Base-by-base conservation (phyloP, 2,329 filamentous ascomycete species). In the Epichloe glyceriae region DNA sequence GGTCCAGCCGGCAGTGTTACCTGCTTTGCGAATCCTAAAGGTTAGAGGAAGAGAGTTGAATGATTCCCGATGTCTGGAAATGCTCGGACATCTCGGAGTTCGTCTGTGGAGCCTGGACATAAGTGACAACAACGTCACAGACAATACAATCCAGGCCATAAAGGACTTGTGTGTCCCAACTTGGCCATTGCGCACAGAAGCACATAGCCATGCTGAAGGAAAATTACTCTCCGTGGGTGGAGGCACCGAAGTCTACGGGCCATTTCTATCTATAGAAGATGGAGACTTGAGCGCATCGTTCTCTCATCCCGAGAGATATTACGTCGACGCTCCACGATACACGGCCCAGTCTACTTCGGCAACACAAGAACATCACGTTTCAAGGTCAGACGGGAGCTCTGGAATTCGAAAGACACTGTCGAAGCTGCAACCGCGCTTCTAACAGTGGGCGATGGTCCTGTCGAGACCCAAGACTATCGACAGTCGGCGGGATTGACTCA, bases 31-130 rank as follows among this genome's bases (percentile, higher is more conserved):
- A 3, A 64, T 82, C 3, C 60, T 83, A 26, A 82, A 79, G 56
- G 62, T 72, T 0, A 64, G 67, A 45, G 65, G 69, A 2, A 68
- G 74, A 20, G 70, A 74, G 52, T 56, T 82, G 20, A 70, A 73
- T 20, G 69, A 76, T 51, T 50, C 51, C 1, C 55, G 53, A 2
- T 51, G 65, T 3, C 61, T 65, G 2, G 62, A 68, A 2, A 50
- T 62, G 0, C 40, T 54, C 41, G 60, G 3, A 54, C 71, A 40
- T 57, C 75, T 58, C 55, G 59, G 52, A 54, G 60, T 5, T 11
- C 71, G 67, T 30, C 60, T 82, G 11, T 82, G 79, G 78, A 79
- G 78, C 56, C 58, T 82, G 4, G 78, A 83, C 54, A 47, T 82
- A 0, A 66, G 69, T 38, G 49, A 69, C 5, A 83, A 83, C 55